Conservation (phyloP, 768 basidiomycete species). For the Mycena kentingensis region DNA sequence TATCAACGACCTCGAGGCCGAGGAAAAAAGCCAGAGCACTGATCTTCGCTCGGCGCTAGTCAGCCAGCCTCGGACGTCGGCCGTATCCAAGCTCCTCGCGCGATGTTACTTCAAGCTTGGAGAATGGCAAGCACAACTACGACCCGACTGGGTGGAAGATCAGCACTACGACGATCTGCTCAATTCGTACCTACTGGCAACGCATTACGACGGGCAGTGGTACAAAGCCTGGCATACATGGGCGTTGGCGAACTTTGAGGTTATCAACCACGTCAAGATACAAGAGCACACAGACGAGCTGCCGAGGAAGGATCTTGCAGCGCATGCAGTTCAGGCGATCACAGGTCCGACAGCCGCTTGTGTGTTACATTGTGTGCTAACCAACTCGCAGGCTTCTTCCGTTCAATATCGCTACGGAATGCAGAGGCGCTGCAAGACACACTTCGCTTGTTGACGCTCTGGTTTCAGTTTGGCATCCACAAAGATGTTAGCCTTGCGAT, state of each 20-base stretch:
- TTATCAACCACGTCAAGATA: conserved; percentile 72
- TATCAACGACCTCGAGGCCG: conserved; percentile 70
- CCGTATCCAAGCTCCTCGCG: conserved; percentile 85
- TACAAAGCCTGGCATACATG: conserved; percentile 99
- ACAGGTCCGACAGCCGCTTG: conserved; percentile 55
- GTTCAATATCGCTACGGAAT: conserved; percentile 86
- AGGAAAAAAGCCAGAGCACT: conserved; percentile 46
- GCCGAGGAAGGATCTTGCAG: conserved; percentile 63
- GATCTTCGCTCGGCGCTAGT: conserved; percentile 51
- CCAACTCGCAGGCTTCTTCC: conserved; percentile 77
- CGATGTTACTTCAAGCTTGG: conserved; percentile 96
- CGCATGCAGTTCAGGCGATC: conserved; percentile 91
- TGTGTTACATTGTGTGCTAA: not conserved
- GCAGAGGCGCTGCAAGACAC: conserved; percentile 95
- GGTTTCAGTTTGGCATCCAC: conserved; percentile 96
- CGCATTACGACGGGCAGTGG: conserved; percentile 92
- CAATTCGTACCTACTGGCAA: conserved; percentile 81
- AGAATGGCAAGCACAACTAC: conserved; percentile 86
- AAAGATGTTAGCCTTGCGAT: conserved; percentile 90
- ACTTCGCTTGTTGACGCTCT: conserved; percentile 86
- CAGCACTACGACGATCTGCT: conserved; percentile 77
- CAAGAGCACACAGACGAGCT: conserved; percentile 59
- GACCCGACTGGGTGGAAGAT: conserved; percentile 74
- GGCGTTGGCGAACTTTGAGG: conserved; percentile 96
- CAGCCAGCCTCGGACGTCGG: conserved; percentile 54